Evolutionary conservation across 2,329 filamentous ascomycete species (phyloP).

Genomic region (Tetracladium maxilliforme): DNA sequence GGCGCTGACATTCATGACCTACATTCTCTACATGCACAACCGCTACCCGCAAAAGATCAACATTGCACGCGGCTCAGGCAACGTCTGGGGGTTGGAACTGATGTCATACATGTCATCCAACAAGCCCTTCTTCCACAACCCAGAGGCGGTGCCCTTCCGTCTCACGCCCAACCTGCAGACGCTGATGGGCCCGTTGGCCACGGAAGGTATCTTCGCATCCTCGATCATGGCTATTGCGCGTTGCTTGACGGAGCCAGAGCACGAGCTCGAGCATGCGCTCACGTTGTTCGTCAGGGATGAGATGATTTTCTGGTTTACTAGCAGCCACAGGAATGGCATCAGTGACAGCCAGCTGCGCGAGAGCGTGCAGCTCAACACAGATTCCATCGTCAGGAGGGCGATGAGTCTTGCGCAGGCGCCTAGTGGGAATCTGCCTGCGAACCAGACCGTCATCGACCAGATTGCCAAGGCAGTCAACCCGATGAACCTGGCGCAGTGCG

Average conservation of each 20-base stretch:
- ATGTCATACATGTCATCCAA: conserved; percentile 76
- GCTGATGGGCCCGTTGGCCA: conserved; percentile 88
- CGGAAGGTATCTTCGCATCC: conserved; percentile 91
- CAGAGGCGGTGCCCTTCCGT: conserved; percentile 91
- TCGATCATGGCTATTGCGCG: conserved; percentile 93
- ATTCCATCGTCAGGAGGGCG: conserved; percentile 83
- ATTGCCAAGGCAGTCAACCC: conserved; percentile 90
- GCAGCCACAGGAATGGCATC: conserved; percentile 49
- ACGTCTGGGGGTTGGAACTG: conserved; percentile 91
- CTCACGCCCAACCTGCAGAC: conserved; percentile 93
- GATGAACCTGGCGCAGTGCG: conserved; percentile 72
- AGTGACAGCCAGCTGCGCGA: conserved; percentile 54
- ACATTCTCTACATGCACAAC: conserved; percentile 93
- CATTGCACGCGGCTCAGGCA: conserved; percentile 75
- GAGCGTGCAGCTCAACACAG: conserved; percentile 70
- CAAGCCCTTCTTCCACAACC: conserved; percentile 87
- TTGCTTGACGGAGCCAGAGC: conserved; percentile 77
- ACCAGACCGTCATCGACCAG: conserved; percentile 92
- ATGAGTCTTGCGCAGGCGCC: conserved; percentile 62
- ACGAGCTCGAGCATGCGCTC: conserved; percentile 88
- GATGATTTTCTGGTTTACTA: conserved; percentile 94
- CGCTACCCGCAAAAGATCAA: conserved; percentile 92
- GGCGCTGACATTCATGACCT: conserved; percentile 94
- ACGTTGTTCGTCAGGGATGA: conserved; percentile 94
- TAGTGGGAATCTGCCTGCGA: conserved; percentile 55